phyloP scores from a whole-genome alignment of 192 early-diverging fungal genomes.

The Obelidium mucronatum region DNA sequence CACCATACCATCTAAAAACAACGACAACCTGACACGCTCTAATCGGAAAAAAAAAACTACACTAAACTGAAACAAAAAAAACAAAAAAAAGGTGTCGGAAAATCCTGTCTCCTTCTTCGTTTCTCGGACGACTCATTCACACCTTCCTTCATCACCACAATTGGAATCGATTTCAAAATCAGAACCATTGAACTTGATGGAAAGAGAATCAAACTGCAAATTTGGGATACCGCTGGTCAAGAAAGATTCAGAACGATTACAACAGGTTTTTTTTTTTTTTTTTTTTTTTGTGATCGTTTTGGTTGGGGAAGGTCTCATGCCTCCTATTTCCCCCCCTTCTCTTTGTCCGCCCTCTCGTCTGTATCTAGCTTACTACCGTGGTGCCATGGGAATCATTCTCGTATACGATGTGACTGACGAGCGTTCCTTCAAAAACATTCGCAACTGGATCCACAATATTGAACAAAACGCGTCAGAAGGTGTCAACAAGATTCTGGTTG shows the following conservation, averaged over 20 bases:
- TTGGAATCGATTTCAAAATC: slow-evolving; percentile 99
- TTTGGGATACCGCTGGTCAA: slow-evolving; percentile 99
- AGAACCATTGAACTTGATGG: slow-evolving; percentile 98
- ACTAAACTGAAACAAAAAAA: neutral
- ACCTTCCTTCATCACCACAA: slow-evolving; percentile 99
- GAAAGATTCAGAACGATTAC: slow-evolving; percentile 99
- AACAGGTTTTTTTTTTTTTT: slow-evolving; percentile 67
- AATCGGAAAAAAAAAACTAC: neutral
- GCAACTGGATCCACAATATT: slow-evolving; percentile 99
- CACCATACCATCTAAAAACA: neutral
- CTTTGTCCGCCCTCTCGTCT: neutral
- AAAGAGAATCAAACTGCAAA: slow-evolving; percentile 99
- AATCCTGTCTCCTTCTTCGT: slow-evolving; percentile 94
- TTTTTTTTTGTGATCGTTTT: neutral
- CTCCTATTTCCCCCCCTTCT: neutral
- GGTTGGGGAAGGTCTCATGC: slow-evolving; percentile 1
- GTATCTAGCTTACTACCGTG: slow-evolving; percentile 91
- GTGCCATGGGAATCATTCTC: slow-evolving; percentile 98
- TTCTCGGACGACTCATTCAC: slow-evolving; percentile 99
- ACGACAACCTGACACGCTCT: no score
- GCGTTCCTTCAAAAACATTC: slow-evolving; percentile 97
- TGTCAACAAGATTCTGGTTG: slow-evolving; percentile 98
- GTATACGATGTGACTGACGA: slow-evolving; percentile 99
- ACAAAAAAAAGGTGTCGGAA: slow-evolving; percentile 82
- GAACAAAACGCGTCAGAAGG: slow-evolving; percentile 99